These are phyloP conservation scores for Amaranthus cruentus DNA, from an alignment of 148 eudicot genomes.

Conservation along the genomic window DNA sequence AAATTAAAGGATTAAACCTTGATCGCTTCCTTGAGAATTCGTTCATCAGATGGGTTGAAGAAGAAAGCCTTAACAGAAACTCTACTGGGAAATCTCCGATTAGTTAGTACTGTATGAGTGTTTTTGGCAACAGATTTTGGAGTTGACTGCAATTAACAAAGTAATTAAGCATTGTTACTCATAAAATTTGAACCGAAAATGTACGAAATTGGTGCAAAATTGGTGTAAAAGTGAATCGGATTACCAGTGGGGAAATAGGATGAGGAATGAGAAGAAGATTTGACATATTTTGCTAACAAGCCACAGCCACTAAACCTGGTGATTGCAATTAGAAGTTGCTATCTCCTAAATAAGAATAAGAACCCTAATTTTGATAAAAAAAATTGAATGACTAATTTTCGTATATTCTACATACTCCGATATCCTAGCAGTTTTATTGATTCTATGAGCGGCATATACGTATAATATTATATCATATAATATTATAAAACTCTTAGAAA, in stretches of 20 bases:
- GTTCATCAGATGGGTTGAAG: conserved; percentile 42
- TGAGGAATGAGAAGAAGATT: conserved; percentile 3
- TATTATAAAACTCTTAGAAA: no score
- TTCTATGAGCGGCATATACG: no score
- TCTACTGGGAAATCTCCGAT: neutral
- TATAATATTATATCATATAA: no score
- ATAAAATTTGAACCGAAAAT: neutral
- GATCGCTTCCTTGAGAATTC: conserved; percentile 49
- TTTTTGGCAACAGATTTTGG: conserved; percentile 8
- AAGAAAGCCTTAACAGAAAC: conserved; percentile 34
- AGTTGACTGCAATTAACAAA: conserved; percentile 14
- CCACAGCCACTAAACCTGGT: no score
- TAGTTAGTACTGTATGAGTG: neutral
- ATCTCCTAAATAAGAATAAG: neutral
- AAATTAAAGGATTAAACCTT: conserved; percentile 29
- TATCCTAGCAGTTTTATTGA: no score
- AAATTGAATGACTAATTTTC: neutral
- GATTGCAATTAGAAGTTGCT: neutral
- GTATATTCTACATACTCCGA: no score
- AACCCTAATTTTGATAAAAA: neutral
- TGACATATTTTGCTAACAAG: conserved; percentile 2
- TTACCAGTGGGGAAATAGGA: conserved; percentile 14
- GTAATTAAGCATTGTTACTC: neutral
- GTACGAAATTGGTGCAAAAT: neutral
- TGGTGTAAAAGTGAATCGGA: neutral